Base-by-base conservation (phyloP, 306 rosid genomes). In the Adenanthera pavonina region DNA sequence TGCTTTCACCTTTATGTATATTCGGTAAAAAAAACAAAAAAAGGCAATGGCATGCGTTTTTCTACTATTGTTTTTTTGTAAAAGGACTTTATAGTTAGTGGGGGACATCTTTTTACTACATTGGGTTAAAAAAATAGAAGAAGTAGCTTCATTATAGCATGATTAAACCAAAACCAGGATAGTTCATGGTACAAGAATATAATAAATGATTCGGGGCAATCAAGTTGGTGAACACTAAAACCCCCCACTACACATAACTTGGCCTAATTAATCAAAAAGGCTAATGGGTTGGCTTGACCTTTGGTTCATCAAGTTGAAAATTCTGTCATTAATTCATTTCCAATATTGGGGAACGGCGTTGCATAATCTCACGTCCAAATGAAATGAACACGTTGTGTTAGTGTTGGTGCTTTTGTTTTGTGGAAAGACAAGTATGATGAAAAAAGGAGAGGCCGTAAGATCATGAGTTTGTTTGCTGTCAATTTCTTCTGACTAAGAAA, bases 361-460 rank as follows among this genome's bases (percentile, higher is more conserved):
- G n/a, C 4, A 3, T 25, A 35, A 15, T 7, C 9, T 0, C 5
- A 59, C 77, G 91, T 81, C 92, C 66, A 81, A 17, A 75, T 89
- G 86, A 85, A 85, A 19, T 87, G 92, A 83, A 87, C 85, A 64
- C 80, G 78, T 84, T 64, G 53, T 20, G 36, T 14, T 5, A 0
- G 38, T 69, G 38, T 30, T 44, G 47, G 9, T 17, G 36, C 16
- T 41, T 16, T 20, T 1, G 19, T 12, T 0, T 8, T 36, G 0
- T 34, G 17, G 12, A 16, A 41, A 19, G 3, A 41, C 3, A 68
- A 19, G 3, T 57, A 1, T 56, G 12, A 20, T 14, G 57, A 57
- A 57, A 61, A 47, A 20, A 25, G 6, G 10, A 34, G 34, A 16
- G 71, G 60, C 38, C 75, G 72, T 30, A 43, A 20, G 35, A 36